Conservation (phyloP, 2,329 filamentous ascomycete species). For the Trichoderma sp. region DNA sequence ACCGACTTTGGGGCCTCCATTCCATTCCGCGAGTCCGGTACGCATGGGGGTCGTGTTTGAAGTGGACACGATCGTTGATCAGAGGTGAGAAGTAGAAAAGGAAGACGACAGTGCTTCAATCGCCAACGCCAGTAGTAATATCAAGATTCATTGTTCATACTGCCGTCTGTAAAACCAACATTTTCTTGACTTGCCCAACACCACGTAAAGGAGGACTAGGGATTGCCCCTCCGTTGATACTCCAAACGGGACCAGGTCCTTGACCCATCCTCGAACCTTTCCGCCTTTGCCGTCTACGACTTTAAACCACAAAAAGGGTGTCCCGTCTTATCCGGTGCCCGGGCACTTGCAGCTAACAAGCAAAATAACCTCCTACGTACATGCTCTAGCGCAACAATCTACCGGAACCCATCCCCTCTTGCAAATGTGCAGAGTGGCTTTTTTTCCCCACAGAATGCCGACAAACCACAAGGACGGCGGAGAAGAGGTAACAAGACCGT, state of each 20-base stretch:
- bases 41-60: neutral
- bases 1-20: constrained; percentile 4
- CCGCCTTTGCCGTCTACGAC: constrained; percentile 12
- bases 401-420: neutral
- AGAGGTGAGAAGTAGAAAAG: neutral
- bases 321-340: constrained; percentile 16
- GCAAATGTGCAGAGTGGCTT: neutral
- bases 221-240: neutral
- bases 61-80: neutral
- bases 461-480: neutral
- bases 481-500: neutral
- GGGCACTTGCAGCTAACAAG: constrained; percentile 1
- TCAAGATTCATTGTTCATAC: neutral
- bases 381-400: constrained; percentile 2
- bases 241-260: neutral
- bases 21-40: constrained; percentile 18
- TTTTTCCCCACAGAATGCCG: constrained; percentile 12
- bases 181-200: neutral
- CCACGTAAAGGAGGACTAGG: neutral
- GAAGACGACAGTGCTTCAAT: neutral
- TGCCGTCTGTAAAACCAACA: neutral
- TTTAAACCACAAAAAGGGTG: neutral
- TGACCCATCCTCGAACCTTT: neutral
- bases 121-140: neutral
- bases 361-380: constrained; percentile 4